Base-by-base conservation (phyloP, 805 yeast species). In the Wickerhamiella cacticola region DNA sequence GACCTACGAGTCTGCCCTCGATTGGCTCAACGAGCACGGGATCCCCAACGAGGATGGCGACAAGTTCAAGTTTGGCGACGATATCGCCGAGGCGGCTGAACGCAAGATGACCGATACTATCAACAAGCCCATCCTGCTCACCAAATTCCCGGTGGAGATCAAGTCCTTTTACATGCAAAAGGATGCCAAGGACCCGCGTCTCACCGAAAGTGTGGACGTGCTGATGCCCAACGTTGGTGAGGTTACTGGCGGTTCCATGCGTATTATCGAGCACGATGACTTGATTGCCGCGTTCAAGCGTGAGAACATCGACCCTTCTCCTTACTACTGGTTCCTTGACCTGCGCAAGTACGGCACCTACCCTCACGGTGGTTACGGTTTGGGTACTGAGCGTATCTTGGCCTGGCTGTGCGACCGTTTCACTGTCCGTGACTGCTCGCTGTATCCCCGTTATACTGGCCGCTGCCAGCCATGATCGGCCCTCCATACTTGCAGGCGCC, bases 201-300 rank as follows among this genome's bases (percentile, higher is more conserved):
- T 92, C 60, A 92, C 99, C 49, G 98, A 94, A 69, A 84, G 95
- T 45, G 98, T 92, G 40, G 99, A 92, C 68, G 96, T 92, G 31
- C 74, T 92, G 64, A 88, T 92, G 96, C 99, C 99, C 59, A 89
- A 85, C 59, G 99, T 92, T 50, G 99, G 99, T 64, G 99, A 92
- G 70, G 82, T 92, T 21, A 85, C 94, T 41, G 99, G 99, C 67
- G 99, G 98, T 51, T 89, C 97, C 42, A 92, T 92, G 99, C 88
- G 99, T 76, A 87, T 86, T 56, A 78, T 74, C 53, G 77, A 78
- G 59, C 68, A 74, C 51, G 86, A 85, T 39, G 97, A 89, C 67
- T 74, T 92, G 58, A 64, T 82, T 59, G 94, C 78, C 41, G 96
- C 95, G 45, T 82, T 89, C 75, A 80, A 80, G 69, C 84, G 96